Conservation (phyloP, 768 basidiomycete genomes). For the Collybiopsis confluens region DNA sequence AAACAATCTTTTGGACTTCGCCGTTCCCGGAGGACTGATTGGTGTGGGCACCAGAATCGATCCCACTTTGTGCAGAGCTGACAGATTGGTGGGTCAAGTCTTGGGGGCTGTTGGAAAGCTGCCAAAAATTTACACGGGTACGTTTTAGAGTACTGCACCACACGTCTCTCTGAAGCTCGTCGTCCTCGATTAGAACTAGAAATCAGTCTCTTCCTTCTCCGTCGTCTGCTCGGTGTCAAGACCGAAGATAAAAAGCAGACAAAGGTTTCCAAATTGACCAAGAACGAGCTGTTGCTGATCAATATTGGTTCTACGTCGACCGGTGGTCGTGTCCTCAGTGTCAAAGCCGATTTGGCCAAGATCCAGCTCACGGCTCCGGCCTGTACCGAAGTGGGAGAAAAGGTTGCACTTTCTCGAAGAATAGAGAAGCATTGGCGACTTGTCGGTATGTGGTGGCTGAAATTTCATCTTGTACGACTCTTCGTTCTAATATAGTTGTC, state of each 20-base stretch:
- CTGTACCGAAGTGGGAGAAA: constrained; percentile 95
- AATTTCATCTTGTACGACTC: neutral
- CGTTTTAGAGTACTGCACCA: no score
- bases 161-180: neutral
- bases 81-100: constrained; percentile 95
- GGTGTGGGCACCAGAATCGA: constrained; percentile 98
- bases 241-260: constrained; percentile 99
- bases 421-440: constrained; percentile 99
- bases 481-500: constrained; percentile 2
- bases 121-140: constrained; percentile 89
- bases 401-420: constrained; percentile 89
- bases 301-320: constrained; percentile 98
- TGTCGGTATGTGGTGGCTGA: constrained; percentile 60
- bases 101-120: constrained; percentile 92
- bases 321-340: constrained; percentile 89
- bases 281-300: constrained; percentile 90
- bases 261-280: constrained; percentile 86
- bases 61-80: constrained; percentile 94
- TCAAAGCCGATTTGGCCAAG: constrained; percentile 93
- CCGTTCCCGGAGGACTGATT: constrained; percentile 96
- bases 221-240: constrained; percentile 94
- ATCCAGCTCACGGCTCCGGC: constrained; percentile 92
- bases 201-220: constrained; percentile 90
- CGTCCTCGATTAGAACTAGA: constrained; percentile 61
- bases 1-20: constrained; percentile 89